A percentile compares a stretch with the other conserved stretches of the same genome.
Evolutionary conservation across 768 basidiomycete genomes (phyloP).

Genomic region (Mycena galericulata): DNA sequence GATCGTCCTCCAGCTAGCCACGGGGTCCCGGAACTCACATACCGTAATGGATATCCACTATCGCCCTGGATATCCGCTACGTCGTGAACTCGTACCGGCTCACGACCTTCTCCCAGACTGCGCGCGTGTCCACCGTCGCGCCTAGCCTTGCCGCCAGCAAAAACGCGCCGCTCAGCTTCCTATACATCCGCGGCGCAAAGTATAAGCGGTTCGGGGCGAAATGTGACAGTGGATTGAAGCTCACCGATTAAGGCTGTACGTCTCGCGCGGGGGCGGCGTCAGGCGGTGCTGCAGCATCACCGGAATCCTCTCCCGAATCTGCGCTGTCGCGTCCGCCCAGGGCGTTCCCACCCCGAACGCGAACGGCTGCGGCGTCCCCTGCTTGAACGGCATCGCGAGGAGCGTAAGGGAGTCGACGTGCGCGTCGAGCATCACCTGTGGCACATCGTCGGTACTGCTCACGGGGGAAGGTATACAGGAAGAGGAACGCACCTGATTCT

Average conservation of each 20-base stretch:
- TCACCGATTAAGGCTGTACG: constrained; percentile 92
- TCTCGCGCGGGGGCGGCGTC: constrained; percentile 94
- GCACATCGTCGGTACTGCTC: background rate
- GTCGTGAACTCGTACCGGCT: constrained; percentile 52
- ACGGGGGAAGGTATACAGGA: background rate
- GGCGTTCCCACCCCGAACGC: constrained; percentile 75
- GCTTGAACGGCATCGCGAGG: constrained; percentile 87
- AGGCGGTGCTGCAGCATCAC: constrained; percentile 90
- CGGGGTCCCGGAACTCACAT: too few species aligned
- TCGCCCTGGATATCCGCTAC: too few species aligned
- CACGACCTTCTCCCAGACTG: constrained; percentile 80
- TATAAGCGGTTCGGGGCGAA: too few species aligned
- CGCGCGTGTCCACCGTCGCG: constrained; percentile 78
- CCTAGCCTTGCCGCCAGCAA: constrained; percentile 80
- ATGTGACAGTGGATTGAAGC: constrained; percentile 35
- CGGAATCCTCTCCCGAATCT: constrained; percentile 86
- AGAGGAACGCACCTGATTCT: constrained; percentile 75
- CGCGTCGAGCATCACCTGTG: constrained; percentile 88
- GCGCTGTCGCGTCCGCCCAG: constrained; percentile 80
- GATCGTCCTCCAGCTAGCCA: too few species aligned
- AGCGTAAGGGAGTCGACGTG: constrained; percentile 87
- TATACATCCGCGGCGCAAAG: constrained; percentile 40
- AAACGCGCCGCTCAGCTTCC: constrained; percentile 88
- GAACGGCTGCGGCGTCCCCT: constrained; percentile 75
- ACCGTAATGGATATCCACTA: too few species aligned